phyloP scores from a whole-genome alignment of 148 eudicot genomes.

The Rheum nobile region DNA sequence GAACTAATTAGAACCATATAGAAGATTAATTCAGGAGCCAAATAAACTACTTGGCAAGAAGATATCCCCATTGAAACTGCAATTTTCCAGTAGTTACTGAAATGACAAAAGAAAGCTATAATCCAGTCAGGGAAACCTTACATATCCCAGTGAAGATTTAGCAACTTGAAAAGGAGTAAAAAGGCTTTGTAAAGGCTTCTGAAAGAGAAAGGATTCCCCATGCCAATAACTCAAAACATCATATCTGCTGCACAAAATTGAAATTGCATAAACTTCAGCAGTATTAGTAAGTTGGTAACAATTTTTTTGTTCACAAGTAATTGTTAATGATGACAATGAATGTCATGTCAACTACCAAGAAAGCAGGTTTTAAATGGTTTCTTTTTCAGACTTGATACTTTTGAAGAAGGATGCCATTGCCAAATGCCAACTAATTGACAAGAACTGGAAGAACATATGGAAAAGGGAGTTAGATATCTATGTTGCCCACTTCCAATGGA shows the following conservation, averaged over 20 bases:
- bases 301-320: background rate
- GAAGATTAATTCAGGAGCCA: background rate
- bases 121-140: too few relatives aligned
- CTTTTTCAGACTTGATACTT: background rate
- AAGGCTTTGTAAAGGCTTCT: background rate
- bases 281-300: background rate
- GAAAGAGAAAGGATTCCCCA: background rate
- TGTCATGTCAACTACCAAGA: background rate
- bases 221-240: background rate
- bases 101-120: too few relatives aligned
- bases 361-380: background rate
- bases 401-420: background rate
- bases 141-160: background rate
- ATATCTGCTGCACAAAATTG: background rate
- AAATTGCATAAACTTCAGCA: background rate
- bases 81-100: too few relatives aligned
- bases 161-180: background rate
- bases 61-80: background rate
- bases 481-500: slow-evolving; percentile 6
- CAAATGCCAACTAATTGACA: background rate
- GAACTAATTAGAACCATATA: background rate
- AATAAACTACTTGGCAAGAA: background rate
- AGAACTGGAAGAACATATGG: background rate
- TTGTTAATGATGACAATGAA: background rate
- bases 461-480: slow-evolving; percentile 1